Conservation (phyloP, 2,329 filamentous ascomycete species). For the Diaporthe humulicola region DNA sequence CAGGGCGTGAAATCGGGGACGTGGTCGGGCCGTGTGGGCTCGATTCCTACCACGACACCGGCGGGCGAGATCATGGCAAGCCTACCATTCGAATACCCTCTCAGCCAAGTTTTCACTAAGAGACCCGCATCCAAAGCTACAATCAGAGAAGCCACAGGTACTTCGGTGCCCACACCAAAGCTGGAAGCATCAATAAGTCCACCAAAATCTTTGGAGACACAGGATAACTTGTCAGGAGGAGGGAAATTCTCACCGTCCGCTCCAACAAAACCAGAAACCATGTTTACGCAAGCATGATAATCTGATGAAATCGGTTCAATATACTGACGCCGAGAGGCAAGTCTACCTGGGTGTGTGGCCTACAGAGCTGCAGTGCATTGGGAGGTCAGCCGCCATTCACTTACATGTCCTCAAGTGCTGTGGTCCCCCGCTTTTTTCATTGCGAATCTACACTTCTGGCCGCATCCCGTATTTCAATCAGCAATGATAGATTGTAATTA, state of each 20-base stretch:
- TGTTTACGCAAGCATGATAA: too few species aligned
- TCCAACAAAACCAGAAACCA: too few species aligned
- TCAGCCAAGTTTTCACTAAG: background rate
- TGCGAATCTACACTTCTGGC: background rate
- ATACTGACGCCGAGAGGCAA: background rate
- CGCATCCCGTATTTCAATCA: background rate
- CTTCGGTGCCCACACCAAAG: too few species aligned
- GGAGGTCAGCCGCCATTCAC: background rate
- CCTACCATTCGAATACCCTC: background rate
- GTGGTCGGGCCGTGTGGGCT: background rate
- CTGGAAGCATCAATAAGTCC: too few species aligned
- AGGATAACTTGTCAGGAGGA: too few species aligned
- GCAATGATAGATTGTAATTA: background rate
- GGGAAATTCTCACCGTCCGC: too few species aligned
- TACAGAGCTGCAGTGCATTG: too few species aligned
- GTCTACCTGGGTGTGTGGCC: background rate
- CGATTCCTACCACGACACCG: background rate
- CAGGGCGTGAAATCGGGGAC: background rate
- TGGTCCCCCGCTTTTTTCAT: background rate
- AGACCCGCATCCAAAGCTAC: background rate
- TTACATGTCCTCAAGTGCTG: background rate
- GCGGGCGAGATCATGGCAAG: background rate
- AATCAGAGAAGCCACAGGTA: too few species aligned
- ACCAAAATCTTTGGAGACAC: too few species aligned
- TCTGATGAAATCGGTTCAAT: too few species aligned